phyloP scores from a whole-genome alignment of 331 rosid species.

The Telfairia occidentalis region DNA sequence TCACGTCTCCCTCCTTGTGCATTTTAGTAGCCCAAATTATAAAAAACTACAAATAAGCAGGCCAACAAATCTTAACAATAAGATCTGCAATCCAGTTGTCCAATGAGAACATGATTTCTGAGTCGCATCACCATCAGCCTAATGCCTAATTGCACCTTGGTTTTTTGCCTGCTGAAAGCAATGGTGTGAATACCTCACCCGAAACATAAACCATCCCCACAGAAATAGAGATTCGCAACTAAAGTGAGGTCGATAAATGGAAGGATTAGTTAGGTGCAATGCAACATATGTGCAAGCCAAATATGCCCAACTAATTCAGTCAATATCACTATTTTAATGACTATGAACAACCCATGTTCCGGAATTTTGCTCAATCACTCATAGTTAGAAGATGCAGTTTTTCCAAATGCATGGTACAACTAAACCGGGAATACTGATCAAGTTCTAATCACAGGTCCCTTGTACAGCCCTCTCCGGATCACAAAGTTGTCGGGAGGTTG shows the following conservation, averaged over 20 bases:
- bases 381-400: conserved; percentile 28
- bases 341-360: conserved; percentile 27
- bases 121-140: neutral
- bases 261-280: conserved; percentile 13
- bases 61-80: neutral
- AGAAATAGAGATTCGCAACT: neutral
- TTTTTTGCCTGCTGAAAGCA: neutral
- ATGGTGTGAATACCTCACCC: neutral
- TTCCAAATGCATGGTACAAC: conserved; percentile 24
- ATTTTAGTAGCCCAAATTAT: neutral
- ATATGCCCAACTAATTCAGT: conserved; percentile 43
- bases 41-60: neutral
- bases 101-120: neutral
- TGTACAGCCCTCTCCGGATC: conserved; percentile 82
- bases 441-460: conserved; percentile 81
- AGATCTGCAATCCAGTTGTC: neutral
- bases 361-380: conserved; percentile 30
- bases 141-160: neutral
- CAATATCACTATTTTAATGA: conserved; percentile 23
- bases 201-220: neutral
- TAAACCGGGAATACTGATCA: conserved; percentile 24
- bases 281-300: conserved; percentile 59
- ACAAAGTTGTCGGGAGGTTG: conserved; percentile 88
- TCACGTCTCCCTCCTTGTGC: neutral
- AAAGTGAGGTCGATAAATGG: neutral